Conservation (phyloP, 768 basidiomycete genomes). For the Leccinum longicurvipes region DNA sequence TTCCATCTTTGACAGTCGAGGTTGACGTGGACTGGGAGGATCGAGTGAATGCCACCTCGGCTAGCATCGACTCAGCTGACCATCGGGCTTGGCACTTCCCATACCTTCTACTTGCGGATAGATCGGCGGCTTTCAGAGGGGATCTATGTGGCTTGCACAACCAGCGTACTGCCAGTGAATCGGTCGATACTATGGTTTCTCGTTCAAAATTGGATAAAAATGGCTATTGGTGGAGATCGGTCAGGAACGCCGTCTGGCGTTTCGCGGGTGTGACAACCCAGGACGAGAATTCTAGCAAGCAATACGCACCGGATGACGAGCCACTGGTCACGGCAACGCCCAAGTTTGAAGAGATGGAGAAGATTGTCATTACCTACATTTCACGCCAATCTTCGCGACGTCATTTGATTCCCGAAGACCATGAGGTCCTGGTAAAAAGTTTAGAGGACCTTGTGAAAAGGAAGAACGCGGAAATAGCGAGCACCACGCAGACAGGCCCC, state of each 20-base stretch:
- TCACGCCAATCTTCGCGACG: slow-evolving; percentile 56
- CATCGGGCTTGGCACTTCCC: slow-evolving; percentile 70
- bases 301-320: not conserved
- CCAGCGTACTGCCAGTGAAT: slow-evolving; percentile 71
- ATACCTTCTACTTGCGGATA: slow-evolving; percentile 63
- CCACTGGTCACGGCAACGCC: slow-evolving; percentile 1
- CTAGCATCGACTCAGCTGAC: slow-evolving; percentile 16
- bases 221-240: slow-evolving; percentile 77
- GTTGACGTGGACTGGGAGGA: slow-evolving; percentile 70
- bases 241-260: slow-evolving; percentile 60
- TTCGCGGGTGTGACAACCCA: slow-evolving; percentile 53
- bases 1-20: slow-evolving; percentile 70
- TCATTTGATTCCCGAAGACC: slow-evolving; percentile 53
- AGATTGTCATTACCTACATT: slow-evolving; percentile 70
- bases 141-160: slow-evolving; percentile 56
- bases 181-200: slow-evolving; percentile 50
- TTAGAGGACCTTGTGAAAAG: slow-evolving; percentile 48
- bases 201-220: slow-evolving; percentile 30
- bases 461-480: slow-evolving; percentile 26
- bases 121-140: slow-evolving; percentile 75
- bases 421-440: slow-evolving; percentile 49
- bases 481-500: not conserved
- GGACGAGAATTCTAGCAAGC: slow-evolving; percentile 26
- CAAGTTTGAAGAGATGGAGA: slow-evolving; percentile 40
- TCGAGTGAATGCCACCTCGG: slow-evolving; percentile 38